Base-by-base conservation (phyloP, 371 early-diverging fungal species). In the Blakeslea trispora region DNA sequence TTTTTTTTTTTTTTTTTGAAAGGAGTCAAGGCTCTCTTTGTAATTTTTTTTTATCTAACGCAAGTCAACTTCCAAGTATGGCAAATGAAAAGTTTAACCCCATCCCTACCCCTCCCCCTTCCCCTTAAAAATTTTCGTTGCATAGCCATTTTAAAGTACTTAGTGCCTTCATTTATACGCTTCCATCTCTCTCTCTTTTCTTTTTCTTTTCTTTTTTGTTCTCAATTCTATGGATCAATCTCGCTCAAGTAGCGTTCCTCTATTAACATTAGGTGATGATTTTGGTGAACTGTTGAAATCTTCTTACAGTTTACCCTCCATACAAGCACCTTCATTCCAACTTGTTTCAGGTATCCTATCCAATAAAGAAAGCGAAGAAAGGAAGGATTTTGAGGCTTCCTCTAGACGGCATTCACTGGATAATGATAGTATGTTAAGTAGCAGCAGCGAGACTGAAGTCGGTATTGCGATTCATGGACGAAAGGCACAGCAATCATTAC, bases 381-480 rank as follows among this genome's bases (percentile, higher is more conserved):
- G 40, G n/a, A 49, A 57, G 1, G 35, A 57, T 15, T 50, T 50
- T 0, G 32, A 55, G 3, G 7, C 28, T 3, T 5, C 28, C 28
- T 28, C 43, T 14, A 43, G 14, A 43, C 5, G 18, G 18, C 17
- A 17, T 3, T 21, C n/a, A 17, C 18, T 43, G 18, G 43, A 56
- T 35, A 42, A 49, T 5, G 49, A 43, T n/a, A 24, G 51, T 50
- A 49, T 43, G 10, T 42, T 53, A 6, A 45, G 50, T 48, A 31
- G 23, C 24, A 55, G 53, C 11, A 50, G 50, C 11, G 64, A 64
- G 6, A 46, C 51, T 24, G 99, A 99, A 76, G 97, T 97, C 1
- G 95, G 95, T 32, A 83, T 99, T 45, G 99, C 99, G 1, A 98
- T 99, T 50, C 94, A 95, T 63, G 96, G 97, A 35, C 91, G 59